These are phyloP conservation scores for Verticillium klebahnii DNA, from an alignment of 2,329 filamentous ascomycete genomes.

Conservation along the genomic window DNA sequence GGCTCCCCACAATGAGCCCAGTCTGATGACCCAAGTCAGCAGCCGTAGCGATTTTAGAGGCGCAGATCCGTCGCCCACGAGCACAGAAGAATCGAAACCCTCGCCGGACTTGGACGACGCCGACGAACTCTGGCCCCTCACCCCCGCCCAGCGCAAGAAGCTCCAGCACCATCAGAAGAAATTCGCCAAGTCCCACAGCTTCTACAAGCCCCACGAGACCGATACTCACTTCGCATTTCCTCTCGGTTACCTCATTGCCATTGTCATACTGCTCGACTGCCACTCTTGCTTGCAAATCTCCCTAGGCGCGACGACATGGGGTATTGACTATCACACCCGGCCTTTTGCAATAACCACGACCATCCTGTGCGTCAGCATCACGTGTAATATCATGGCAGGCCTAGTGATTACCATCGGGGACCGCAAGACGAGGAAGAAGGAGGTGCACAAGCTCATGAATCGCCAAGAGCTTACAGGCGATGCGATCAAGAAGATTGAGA, in stretches of 20 bases:
- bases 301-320: conserved; percentile 74
- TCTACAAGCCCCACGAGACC: conserved; percentile 87
- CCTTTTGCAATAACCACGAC: conserved; percentile 72
- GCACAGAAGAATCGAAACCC: not conserved
- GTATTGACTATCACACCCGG: conserved; percentile 65
- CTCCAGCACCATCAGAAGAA: conserved; percentile 75
- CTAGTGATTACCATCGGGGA: conserved; percentile 74
- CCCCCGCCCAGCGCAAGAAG: conserved; percentile 59
- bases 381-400: conserved; percentile 72
- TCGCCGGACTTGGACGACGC: conserved; percentile 29
- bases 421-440: conserved; percentile 75
- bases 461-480: conserved; percentile 68
- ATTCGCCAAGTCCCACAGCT: conserved; percentile 77
- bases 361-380: conserved; percentile 75
- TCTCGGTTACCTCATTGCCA: conserved; percentile 65
- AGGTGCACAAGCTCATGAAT: conserved; percentile 72
- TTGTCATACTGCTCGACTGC: conserved; percentile 74
- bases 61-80: no score
- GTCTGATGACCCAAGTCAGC: no score
- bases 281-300: conserved; percentile 78
- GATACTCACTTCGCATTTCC: conserved; percentile 78
- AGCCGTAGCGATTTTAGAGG: no score
- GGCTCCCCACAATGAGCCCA: no score
- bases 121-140: conserved; percentile 59
- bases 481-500: conserved; percentile 29